Conservation (phyloP, 306 rosid genomes). For the Vicia sativa region DNA sequence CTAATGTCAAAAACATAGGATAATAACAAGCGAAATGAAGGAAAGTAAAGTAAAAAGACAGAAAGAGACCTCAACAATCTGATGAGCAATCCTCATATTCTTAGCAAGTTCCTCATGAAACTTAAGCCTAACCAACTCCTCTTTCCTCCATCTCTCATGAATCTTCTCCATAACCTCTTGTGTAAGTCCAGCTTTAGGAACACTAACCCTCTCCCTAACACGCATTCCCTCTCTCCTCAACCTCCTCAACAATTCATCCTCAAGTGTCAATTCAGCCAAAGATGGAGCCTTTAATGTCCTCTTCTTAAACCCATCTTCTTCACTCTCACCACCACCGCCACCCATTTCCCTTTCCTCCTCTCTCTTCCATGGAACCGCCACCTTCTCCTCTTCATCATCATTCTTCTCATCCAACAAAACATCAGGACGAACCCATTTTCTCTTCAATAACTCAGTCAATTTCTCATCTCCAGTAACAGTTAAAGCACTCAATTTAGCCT, state of each 20-base stretch:
- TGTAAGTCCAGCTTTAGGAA: slow-evolving; percentile 90
- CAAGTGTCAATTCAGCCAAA: slow-evolving; percentile 88
- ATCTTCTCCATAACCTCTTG: slow-evolving; percentile 86
- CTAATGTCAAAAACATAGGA: no score
- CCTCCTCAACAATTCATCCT: slow-evolving; percentile 87
- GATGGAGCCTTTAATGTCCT: slow-evolving; percentile 38
- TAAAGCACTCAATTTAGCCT: slow-evolving; percentile 34
- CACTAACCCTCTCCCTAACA: slow-evolving; percentile 68
- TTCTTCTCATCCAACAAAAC: slow-evolving; percentile 33
- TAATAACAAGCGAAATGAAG: background rate
- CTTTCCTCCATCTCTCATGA: slow-evolving; percentile 84
- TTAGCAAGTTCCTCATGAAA: slow-evolving; percentile 90
- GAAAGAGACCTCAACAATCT: slow-evolving; percentile 74
- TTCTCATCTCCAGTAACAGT: slow-evolving; percentile 75
- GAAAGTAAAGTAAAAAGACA: background rate
- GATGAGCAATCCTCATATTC: slow-evolving; percentile 90
- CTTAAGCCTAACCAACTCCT: slow-evolving; percentile 92
- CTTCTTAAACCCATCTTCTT: slow-evolving; percentile 63
- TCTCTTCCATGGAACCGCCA: slow-evolving; percentile 49
- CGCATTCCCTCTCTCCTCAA: slow-evolving; percentile 85
- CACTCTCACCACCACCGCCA: slow-evolving; percentile 41
- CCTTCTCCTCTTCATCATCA: slow-evolving; percentile 41
- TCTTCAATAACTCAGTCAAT: slow-evolving; percentile 68
- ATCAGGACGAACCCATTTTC: slow-evolving; percentile 84
- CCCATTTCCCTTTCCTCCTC: slow-evolving; percentile 46